Base-by-base conservation (phyloP, 2,329 filamentous ascomycete species). In the Teratosphaeria zuluensis region DNA sequence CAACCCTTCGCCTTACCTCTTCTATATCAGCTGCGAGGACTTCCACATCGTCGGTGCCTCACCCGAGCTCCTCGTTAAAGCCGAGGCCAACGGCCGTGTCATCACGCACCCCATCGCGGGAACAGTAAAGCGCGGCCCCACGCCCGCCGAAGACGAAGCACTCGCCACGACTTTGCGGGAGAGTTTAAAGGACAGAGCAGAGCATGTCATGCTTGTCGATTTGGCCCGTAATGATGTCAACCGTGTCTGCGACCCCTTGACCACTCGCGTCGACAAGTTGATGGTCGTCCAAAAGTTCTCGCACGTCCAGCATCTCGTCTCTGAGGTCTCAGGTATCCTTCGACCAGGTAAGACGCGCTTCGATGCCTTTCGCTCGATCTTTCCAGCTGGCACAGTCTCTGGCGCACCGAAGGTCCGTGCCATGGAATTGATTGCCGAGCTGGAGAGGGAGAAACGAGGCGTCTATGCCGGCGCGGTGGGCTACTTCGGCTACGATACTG, bases 181-280 rank as follows among this genome's bases (percentile, higher is more conserved):
- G 68, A 95, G 87, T 57, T 80, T 96, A 65, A 97, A 99, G 76
- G 94, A 99, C 77, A 85, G 90, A 56, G 90, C 90, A 55, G 90
- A 95, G 77, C 91, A 97, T 78, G 92, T 97, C 69, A 99, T 99
- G 94, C 79, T 99, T 66, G 94, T 97, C 53, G 92, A 99, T 73
- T 80, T 97, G 58, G 94, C 94, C 12, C 85, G 94, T 59, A 97
- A 99, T 79, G 94, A 99, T 74, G 85, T 99, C 66, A 97, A 96
- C 77, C 87, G 94, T 54, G 90, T 99, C 24, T 95, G 90, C 74
- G 91, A 96, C 75, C 94, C 94, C 19, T 79, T 87, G 42, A 90
- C 89, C 31, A 96, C 92, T 32, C 85, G 89, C 61, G 94, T 97
- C 30, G 94, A 99, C 78, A 84, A 90, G 56, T 78, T 97, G 63